Evolutionary conservation across 306 rosid species (phyloP), one percentile per base, ranked within the genome.

Genomic region (Purshia tridentata): DNA sequence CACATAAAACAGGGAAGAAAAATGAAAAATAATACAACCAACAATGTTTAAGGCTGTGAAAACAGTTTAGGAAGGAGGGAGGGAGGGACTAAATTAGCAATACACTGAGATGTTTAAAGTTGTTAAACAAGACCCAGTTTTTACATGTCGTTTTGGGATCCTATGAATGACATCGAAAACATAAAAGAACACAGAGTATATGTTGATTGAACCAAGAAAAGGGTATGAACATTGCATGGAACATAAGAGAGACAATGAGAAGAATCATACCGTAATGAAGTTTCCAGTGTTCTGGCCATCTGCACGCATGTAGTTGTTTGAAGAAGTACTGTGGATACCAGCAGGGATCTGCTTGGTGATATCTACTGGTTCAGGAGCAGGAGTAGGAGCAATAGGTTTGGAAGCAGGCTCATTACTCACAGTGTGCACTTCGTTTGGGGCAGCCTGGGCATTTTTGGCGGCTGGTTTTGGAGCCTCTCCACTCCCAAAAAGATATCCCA

Each of bases 241-340:
- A 72, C 72, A 65, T 10, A 35, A 54, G 70, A 56, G 73, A 65
- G 48, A 73, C 16, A 67, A 51, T 12, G 42, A 55, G 72, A 12
- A 56, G 65, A 60, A 49, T 40, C 59, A 56, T 91, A 94, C 97
- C 82, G 98, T 94, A 76, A 94, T 88, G 84, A 94, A 94, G 86
- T 86, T 94, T 85, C 98, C 98, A 6, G 97, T 88, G 85, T 94
- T 94, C 84, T 85, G 98, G 62, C 98, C 98, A 81, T 94, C 98
- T 50, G 87, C 86, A 59, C 90, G 80, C 88, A 86, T 29, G 80
- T 86, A 86, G 86, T 86, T 86, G 81, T 86, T 86, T 7, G 90
- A 5, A 76, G 97, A 88, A 71, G 86, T 84, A 72, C 96, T 94
- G 67, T 89, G 83, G 83, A 94, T 94, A 51, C 98, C 98, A 82